Evolutionary conservation across 352 stramenopile species (phyloP).

Genomic region (Sclerospora graminicola): DNA sequence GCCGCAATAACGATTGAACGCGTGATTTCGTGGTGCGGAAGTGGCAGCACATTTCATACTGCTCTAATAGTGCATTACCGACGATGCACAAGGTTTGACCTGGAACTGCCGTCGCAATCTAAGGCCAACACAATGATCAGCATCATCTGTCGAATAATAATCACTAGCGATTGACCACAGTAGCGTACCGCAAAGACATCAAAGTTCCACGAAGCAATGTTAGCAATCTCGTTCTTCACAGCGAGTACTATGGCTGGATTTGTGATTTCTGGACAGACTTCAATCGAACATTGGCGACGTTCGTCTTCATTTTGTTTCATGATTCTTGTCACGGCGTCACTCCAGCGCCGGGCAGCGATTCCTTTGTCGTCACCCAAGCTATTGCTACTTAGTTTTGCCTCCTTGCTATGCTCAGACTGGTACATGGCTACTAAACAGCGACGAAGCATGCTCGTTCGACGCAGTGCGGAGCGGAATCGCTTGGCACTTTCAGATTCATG

Average conservation of each 20-base stretch:
- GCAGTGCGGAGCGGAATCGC: slow-evolving; percentile 52
- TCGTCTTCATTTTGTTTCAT: slow-evolving; percentile 31
- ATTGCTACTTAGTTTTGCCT: slow-evolving; percentile 16
- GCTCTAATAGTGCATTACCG: slow-evolving; percentile 64
- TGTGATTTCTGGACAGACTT: slow-evolving; percentile 47
- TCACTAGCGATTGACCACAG: neutral
- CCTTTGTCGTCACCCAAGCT: slow-evolving; percentile 10
- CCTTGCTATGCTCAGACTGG: slow-evolving; percentile 18
- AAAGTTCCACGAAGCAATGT: slow-evolving; percentile 58
- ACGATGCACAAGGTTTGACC: slow-evolving; percentile 55
- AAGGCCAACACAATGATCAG: neutral
- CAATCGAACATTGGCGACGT: slow-evolving; percentile 25
- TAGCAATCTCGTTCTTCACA: slow-evolving; percentile 43
- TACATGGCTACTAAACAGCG: slow-evolving; percentile 69
- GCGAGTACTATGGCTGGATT: slow-evolving; percentile 31
- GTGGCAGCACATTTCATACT: slow-evolving; percentile 51
- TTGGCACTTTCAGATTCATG: slow-evolving; percentile 66
- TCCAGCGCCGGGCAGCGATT: slow-evolving; percentile 28
- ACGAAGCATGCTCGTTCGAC: slow-evolving; percentile 62
- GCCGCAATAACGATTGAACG: slow-evolving; percentile 45
- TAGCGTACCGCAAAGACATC: slow-evolving; percentile 46
- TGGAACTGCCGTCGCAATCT: slow-evolving; percentile 42
- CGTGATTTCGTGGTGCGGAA: slow-evolving; percentile 46
- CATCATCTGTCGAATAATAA: slow-evolving; percentile 1
- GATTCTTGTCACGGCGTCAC: slow-evolving; percentile 20